Evolutionary conservation across 805 yeast species (phyloP), one percentile per base, ranked within the genome.

Genomic region (Ogataea paradorogensis): DNA sequence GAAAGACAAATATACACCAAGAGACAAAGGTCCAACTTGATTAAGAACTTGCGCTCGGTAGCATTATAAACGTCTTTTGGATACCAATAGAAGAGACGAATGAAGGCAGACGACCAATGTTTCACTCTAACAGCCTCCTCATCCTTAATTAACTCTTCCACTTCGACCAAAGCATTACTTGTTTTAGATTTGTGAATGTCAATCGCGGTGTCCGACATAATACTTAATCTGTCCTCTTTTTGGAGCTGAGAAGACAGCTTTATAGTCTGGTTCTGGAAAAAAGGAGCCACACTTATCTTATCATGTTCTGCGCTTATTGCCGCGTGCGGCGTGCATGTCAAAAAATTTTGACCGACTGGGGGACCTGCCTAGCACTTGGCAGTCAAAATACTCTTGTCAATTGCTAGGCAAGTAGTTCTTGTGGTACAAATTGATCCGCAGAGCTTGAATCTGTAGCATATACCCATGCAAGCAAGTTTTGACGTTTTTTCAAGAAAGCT

Each of bases 101-200:
- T 69, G 47, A 73, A 78, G 76, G 83, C 78, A 33, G 74, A 69
- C 58, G 71, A 78, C 80, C 81, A 78, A 40, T 69, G 67, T 28
- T 65, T 61, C 23, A 63, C 63, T 2, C 50, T 41, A 10, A 59
- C 50, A 11, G 50, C 47, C 11, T 58, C 55, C 31, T 62, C 70
- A 47, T 72, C 76, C 8, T 38, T 33, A 24, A 39, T 31, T 4
- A 37, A 35, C 26, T 50, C 50, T 25, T 42, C 52, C 7, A 43
- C 28, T 29, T 40, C 46, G 15, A 43, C 39, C 13, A 21, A 13
- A 28, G 30, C 18, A 18, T 11, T 18, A 9, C 26, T 15, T 8
- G 36, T n/a, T 27, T 34, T 46, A 9, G 45, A 30, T 10, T 11
- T 31, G 11, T 39, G 37, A n/a, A 35, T 9, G 23, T 42, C 38